These are phyloP conservation scores for Heliamphora exappendiculata DNA, from an alignment of 148 eudicot species.

Conservation along the genomic window DNA sequence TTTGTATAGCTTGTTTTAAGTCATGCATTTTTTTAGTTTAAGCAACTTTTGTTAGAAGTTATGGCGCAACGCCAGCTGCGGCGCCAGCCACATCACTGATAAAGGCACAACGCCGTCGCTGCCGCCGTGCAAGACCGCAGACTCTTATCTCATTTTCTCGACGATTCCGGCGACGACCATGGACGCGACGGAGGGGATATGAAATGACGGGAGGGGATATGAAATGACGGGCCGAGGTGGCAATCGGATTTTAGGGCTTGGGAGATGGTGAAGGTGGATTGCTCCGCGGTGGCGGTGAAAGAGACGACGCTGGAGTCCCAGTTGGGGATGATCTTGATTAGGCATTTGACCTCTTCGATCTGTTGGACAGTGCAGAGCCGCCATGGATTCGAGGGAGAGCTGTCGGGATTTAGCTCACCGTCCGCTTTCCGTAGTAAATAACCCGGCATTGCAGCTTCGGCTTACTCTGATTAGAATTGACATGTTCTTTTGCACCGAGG, in stretches of 20 bases:
- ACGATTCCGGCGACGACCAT: conserved; percentile 51
- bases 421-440: too few relatives aligned
- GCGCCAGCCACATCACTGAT: conserved; percentile 51
- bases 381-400: conserved; percentile 46
- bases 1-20: too few relatives aligned
- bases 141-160: conserved; percentile 40
- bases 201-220: conserved; percentile 46
- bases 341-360: conserved; percentile 72
- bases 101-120: conserved; percentile 23
- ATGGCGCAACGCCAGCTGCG: conserved; percentile 51
- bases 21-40: too few relatives aligned
- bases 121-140: conserved; percentile 16
- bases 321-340: conserved; percentile 52
- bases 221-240: conserved; percentile 31
- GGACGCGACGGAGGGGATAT: conserved; percentile 22
- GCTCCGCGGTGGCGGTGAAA: conserved; percentile 39
- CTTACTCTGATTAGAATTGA: too few relatives aligned
- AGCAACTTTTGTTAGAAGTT: too few relatives aligned
- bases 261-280: conserved; percentile 36
- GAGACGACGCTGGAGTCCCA: conserved; percentile 56
- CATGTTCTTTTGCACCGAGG: not conserved
- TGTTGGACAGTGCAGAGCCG: conserved; percentile 57
- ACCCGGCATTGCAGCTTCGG: too few relatives aligned
- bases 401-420: conserved; percentile 23
- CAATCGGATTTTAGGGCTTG: conserved; percentile 49